A percentile compares a stretch with the other conserved stretches of the same genome.
Conservation (phyloP, 495 filamentous ascomycete species). For the Penicillium cosmopolitanum region DNA sequence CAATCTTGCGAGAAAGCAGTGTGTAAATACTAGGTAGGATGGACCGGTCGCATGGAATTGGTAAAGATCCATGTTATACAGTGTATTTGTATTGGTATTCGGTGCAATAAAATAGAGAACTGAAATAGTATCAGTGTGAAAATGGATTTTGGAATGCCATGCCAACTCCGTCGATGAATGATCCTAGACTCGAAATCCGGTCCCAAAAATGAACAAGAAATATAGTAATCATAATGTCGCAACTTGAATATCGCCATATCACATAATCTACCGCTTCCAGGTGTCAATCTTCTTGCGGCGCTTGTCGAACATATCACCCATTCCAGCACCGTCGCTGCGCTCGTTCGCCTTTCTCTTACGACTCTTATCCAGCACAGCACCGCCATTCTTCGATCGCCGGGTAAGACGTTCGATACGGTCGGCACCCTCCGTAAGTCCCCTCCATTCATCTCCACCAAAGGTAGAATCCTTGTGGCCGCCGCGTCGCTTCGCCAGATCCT, state of each 20-base stretch:
- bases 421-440: conserved; percentile 73
- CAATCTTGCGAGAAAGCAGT: too few species aligned
- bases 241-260: background rate
- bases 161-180: conserved; percentile 14
- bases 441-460: conserved; percentile 87
- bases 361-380: conserved; percentile 73
- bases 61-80: too few species aligned
- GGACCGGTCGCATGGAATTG: too few species aligned
- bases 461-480: conserved; percentile 53
- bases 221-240: background rate
- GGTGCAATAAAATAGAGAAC: background rate
- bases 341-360: conserved; percentile 67
- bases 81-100: background rate
- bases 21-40: too few species aligned
- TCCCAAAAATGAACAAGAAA: background rate
- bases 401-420: conserved; percentile 78
- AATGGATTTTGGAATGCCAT: conserved; percentile 11
- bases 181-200: conserved; percentile 4
- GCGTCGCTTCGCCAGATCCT: conserved; percentile 59
- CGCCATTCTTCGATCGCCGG: conserved; percentile 53
- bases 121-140: background rate
- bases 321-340: conserved; percentile 57
- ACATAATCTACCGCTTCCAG: conserved; percentile 46
- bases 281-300: conserved; percentile 69
- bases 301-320: conserved; percentile 75